phyloP scores from a whole-genome alignment of 2,329 filamentous ascomycete genomes.

The Emericellopsis cladophorae region DNA sequence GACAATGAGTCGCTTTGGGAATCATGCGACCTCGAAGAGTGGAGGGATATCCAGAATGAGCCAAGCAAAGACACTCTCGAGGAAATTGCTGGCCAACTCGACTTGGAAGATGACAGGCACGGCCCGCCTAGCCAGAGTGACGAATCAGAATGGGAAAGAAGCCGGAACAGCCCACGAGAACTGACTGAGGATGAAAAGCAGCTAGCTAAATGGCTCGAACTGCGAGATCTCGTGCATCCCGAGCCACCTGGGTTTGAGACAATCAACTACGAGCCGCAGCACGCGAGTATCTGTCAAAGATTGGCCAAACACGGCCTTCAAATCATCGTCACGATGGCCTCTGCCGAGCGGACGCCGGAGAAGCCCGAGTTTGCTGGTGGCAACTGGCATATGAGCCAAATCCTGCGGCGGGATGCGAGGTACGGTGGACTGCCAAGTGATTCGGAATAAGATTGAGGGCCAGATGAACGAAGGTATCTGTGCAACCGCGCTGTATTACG shows the following conservation, averaged over 20 bases:
- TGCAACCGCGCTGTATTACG: constrained; percentile 7
- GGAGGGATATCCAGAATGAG: neutral
- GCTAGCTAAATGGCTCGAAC: neutral
- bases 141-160: constrained; percentile 6
- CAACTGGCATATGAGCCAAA: constrained; percentile 25
- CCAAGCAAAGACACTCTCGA: neutral
- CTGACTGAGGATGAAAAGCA: too few relatives aligned
- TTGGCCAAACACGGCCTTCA: constrained; percentile 27
- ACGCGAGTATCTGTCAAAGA: neutral
- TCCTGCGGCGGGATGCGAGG: neutral
- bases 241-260: neutral
- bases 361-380: constrained; percentile 32
- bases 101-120: neutral
- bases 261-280: neutral
- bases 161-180: constrained; percentile 6
- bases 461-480: constrained; percentile 19
- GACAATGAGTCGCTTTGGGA: neutral
- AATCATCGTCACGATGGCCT: constrained; percentile 50
- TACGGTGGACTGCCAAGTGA: neutral
- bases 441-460: constrained; percentile 23
- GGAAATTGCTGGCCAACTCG: neutral
- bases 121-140: too few relatives aligned
- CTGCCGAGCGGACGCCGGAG: constrained; percentile 41
- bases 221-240: neutral
- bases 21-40: neutral